These are phyloP conservation scores for Claviceps digitariae DNA, from an alignment of 2,329 filamentous ascomycete genomes.

Conservation along the genomic window DNA sequence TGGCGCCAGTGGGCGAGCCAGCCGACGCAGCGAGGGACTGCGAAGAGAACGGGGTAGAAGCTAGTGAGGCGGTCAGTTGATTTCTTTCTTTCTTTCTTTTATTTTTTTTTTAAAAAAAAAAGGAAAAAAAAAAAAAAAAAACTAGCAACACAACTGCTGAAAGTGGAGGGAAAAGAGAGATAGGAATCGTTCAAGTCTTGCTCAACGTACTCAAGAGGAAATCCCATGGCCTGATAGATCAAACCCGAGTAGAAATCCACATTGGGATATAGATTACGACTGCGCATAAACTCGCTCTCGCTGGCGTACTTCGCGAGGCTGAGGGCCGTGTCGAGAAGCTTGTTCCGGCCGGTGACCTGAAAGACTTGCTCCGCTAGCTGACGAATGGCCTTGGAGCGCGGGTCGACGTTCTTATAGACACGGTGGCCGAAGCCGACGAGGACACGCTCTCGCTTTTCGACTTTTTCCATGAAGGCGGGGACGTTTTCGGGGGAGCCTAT, in stretches of 20 bases:
- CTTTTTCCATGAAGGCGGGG: constrained; percentile 33
- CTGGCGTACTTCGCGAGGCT: constrained; percentile 30
- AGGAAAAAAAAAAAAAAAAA: neutral
- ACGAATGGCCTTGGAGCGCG: constrained; percentile 35
- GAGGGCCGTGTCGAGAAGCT: constrained; percentile 34
- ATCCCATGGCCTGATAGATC: constrained; percentile 40
- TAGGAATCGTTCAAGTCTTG: no score
- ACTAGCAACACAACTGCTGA: no score
- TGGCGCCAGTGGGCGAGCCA: constrained; percentile 40
- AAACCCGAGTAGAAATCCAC: constrained; percentile 39
- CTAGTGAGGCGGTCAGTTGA: constrained; percentile 5
- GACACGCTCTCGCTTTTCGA: constrained; percentile 35
- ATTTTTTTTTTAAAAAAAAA: neutral
- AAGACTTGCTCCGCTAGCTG: constrained; percentile 36
- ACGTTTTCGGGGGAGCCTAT: constrained; percentile 38
- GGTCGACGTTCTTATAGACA: constrained; percentile 40
- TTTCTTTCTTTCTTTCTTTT: neutral
- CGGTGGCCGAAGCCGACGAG: constrained; percentile 43
- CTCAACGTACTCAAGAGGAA: constrained; percentile 29
- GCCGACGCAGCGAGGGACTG: constrained; percentile 35
- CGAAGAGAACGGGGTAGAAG: constrained; percentile 38
- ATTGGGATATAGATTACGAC: constrained; percentile 35
- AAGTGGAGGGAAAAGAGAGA: no score
- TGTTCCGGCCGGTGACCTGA: constrained; percentile 34
- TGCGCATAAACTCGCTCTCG: constrained; percentile 34